Percentiles rank a stretch among this genome's conserved stretches.
Evolutionary conservation across 768 basidiomycete species (phyloP).

Genomic region (Mycena latifolia): DNA sequence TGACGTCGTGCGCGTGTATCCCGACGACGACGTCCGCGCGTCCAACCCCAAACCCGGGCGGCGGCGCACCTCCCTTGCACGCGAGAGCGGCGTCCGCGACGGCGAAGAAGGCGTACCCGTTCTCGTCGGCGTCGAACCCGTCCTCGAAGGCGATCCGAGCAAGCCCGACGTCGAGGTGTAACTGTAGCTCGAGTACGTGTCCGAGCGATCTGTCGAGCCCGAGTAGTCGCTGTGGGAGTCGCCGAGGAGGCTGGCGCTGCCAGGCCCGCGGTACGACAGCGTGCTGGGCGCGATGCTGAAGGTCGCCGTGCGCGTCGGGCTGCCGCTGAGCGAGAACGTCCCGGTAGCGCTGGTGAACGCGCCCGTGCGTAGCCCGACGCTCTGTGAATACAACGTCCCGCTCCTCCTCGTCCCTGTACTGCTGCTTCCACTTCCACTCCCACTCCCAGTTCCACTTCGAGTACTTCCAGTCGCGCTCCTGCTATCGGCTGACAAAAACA

Average conservation of each 20-base stretch:
- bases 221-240: conserved; percentile 34
- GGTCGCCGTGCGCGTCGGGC: conserved; percentile 53
- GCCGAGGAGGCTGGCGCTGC: conserved; percentile 32
- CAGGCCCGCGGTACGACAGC: conserved; percentile 31
- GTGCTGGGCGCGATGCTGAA: conserved; percentile 29
- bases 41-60: conserved; percentile 51
- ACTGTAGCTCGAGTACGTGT: conserved; percentile 31
- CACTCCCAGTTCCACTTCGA: conserved; percentile 1
- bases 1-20: conserved; percentile 12
- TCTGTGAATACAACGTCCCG: conserved; percentile 31
- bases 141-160: background rate
- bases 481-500: conserved; percentile 32
- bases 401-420: conserved; percentile 10
- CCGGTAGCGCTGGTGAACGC: conserved; percentile 15
- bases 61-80: conserved; percentile 32
- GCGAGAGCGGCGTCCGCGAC: conserved; percentile 10
- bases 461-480: background rate
- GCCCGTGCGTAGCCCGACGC: conserved; percentile 35
- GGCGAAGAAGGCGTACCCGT: background rate
- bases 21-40: conserved; percentile 69
- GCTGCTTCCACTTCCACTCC: background rate
- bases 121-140: background rate
- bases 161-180: conserved; percentile 17
- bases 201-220: conserved; percentile 55
- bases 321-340: conserved; percentile 48